Evolutionary conservation across 1,284 basidiomycete genomes (phyloP).

Genomic region (Inonotus obliquus): DNA sequence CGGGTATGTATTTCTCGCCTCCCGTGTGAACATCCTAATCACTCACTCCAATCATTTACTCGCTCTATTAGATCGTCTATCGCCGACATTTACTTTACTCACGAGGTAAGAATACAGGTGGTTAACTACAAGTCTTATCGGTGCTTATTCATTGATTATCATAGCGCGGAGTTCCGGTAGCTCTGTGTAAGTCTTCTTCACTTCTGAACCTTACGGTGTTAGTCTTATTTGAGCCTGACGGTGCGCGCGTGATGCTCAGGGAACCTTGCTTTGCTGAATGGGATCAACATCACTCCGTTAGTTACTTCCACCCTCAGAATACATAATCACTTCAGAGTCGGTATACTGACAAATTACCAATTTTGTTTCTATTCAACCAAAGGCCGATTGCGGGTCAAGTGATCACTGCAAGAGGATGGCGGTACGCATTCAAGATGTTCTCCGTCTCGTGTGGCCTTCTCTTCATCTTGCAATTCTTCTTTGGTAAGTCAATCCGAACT

Average conservation of each 20-base stretch:
- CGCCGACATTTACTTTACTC: constrained; percentile 24
- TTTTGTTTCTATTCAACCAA: background rate
- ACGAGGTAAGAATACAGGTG: constrained; percentile 19
- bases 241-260: constrained; percentile 9
- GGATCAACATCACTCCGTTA: constrained; percentile 24
- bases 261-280: constrained; percentile 23
- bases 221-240: background rate
- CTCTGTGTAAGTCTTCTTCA: constrained; percentile 14
- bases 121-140: background rate
- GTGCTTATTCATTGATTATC: background rate
- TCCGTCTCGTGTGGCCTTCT: constrained; percentile 19
- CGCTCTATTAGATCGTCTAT: constrained; percentile 15
- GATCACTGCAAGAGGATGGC: constrained; percentile 21
- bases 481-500: constrained; percentile 11
- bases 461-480: constrained; percentile 20
- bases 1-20: constrained; percentile 7
- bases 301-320: background rate
- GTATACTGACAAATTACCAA: background rate
- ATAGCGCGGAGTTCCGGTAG: constrained; percentile 20
- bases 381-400: constrained; percentile 23
- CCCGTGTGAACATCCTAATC: background rate
- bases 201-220: background rate
- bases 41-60: background rate
- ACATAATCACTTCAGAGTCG: background rate
- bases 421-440: constrained; percentile 23